phyloP scores from a whole-genome alignment of 148 eudicot genomes.

The Simmondsia chinensis region DNA sequence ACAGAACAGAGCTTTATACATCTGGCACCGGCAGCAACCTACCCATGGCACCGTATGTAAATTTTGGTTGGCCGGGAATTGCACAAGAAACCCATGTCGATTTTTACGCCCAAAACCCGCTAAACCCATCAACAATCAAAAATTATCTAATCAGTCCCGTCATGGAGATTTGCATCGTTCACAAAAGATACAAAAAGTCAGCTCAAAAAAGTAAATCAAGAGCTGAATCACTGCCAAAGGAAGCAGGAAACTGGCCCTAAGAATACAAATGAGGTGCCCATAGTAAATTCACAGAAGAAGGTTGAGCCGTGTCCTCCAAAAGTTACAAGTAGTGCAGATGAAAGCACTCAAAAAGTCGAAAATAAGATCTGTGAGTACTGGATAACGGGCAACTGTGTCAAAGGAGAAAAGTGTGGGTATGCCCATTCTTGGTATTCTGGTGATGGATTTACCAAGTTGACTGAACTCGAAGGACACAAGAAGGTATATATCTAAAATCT shows the following conservation, averaged over 20 bases:
- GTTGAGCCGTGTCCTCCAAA: neutral
- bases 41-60: conserved; percentile 21
- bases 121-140: conserved; percentile 1
- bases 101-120: conserved; percentile 23
- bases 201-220: conserved; percentile 1
- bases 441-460: conserved; percentile 20
- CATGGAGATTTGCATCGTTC: conserved; percentile 5
- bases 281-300: neutral
- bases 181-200: conserved; percentile 11
- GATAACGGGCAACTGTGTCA: conserved; percentile 32
- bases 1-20: conserved; percentile 2
- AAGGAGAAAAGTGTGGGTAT: conserved; percentile 24
- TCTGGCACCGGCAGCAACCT: conserved; percentile 16
- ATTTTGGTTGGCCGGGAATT: conserved; percentile 46
- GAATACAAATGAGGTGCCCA: conserved; percentile 1
- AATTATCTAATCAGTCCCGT: neutral
- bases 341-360: conserved; percentile 4
- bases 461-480: conserved; percentile 43
- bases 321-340: neutral
- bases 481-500: conserved; percentile 26
- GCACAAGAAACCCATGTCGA: conserved; percentile 40
- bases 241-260: neutral
- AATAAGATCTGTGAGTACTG: conserved; percentile 30
- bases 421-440: conserved; percentile 33
- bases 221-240: neutral